A percentile compares a stretch with the other conserved stretches of the same genome.
phyloP scores from a whole-genome alignment of 2,329 filamentous ascomycete species.

The Monosporascus sp. region DNA sequence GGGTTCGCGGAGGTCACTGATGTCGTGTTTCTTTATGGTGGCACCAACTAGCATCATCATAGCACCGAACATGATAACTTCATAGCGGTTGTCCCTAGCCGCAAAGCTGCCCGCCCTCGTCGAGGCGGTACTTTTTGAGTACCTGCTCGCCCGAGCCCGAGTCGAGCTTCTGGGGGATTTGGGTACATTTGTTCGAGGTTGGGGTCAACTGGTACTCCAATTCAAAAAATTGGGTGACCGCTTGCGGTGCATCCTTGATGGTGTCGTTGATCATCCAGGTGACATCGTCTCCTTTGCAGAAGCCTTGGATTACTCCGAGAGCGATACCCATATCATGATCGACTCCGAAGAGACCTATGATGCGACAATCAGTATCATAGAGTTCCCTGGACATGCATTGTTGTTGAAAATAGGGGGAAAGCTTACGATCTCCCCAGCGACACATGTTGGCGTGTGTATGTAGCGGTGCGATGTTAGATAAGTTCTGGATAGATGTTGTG shows the following conservation, averaged over 20 bases:
- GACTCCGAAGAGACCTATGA: constrained; percentile 4
- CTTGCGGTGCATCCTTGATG: not conserved
- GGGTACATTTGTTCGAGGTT: not conserved
- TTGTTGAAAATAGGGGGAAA: too few relatives aligned
- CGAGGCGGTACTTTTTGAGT: constrained; percentile 1
- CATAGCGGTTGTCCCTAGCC: constrained; percentile 7
- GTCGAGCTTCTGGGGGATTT: not conserved
- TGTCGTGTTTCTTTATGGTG: constrained; percentile 12
- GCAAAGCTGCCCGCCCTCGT: not conserved
- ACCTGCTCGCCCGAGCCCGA: not conserved
- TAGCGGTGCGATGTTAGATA: too few relatives aligned
- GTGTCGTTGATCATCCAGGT: not conserved
- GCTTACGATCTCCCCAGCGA: constrained; percentile 5
- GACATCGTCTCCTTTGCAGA: not conserved
- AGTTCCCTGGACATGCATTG: too few relatives aligned
- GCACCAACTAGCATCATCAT: constrained; percentile 20
- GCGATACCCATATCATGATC: constrained; percentile 2
- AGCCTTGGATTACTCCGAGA: not conserved
- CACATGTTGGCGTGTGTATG: constrained; percentile 1
- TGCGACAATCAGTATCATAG: not conserved
- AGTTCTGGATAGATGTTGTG: too few relatives aligned
- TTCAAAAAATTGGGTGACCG: not conserved
- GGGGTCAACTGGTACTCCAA: too few relatives aligned
- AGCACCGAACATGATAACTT: constrained; percentile 12
- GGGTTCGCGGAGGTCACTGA: constrained; percentile 12